These are phyloP conservation scores for Candida alai DNA, from an alignment of 805 yeast species.

Conservation along the genomic window DNA sequence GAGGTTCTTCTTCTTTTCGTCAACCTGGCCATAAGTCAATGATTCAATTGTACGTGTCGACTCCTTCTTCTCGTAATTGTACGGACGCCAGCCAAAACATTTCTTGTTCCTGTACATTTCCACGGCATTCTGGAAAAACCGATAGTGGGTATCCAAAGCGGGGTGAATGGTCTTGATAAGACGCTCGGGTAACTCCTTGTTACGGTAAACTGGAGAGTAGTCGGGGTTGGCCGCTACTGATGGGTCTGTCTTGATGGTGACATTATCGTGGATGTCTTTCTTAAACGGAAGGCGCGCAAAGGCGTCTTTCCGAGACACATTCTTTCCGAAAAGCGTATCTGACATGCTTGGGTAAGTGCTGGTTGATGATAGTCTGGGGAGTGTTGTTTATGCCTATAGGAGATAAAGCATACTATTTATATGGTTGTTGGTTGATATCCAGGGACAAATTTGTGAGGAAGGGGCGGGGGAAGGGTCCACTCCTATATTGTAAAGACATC, in stretches of 20 bases:
- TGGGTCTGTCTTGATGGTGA: constrained; percentile 17
- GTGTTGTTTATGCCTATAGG: too few species aligned
- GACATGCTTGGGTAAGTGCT: neutral
- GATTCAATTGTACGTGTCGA: constrained; percentile 10
- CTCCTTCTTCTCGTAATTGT: constrained; percentile 14
- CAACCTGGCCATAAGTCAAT: constrained; percentile 25
- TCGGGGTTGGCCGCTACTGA: neutral
- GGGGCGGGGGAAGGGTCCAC: too few species aligned
- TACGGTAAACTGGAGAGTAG: constrained; percentile 46
- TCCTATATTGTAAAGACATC: too few species aligned
- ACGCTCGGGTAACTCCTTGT: constrained; percentile 10
- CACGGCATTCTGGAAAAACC: constrained; percentile 20
- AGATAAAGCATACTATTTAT: too few species aligned
- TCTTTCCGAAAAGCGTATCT: constrained; percentile 4
- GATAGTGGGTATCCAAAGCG: constrained; percentile 19
- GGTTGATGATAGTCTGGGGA: neutral
- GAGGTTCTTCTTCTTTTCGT: constrained; percentile 26
- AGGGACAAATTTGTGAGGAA: too few species aligned
- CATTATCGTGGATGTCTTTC: constrained; percentile 24
- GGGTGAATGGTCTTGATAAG: constrained; percentile 16
- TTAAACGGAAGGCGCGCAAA: constrained; percentile 11
- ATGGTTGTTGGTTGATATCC: too few species aligned
- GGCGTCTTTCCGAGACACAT: constrained; percentile 5
- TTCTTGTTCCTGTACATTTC: constrained; percentile 14
- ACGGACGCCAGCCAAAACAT: constrained; percentile 21